Evolutionary conservation across 129 eudicot species (phyloP), one percentile per base, ranked within the genome.

Genomic region (Flaveria linearis): DNA sequence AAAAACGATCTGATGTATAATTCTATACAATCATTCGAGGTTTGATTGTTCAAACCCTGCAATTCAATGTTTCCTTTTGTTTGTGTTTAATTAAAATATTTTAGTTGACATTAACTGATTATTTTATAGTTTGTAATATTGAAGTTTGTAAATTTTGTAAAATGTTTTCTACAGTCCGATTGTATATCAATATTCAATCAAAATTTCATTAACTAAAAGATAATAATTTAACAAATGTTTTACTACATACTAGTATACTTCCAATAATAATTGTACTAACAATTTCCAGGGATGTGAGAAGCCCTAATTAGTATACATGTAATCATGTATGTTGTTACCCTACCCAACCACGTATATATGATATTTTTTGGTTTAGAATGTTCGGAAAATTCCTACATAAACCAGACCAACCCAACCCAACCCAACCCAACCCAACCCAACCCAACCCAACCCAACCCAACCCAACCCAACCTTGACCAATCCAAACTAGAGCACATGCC

Each of bases 371-470:
- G 49, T 33, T 28, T 15, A 15, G 28, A 30, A 51, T 36, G 39
- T 71, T 71, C n/a, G 6, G 11, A 17, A 30, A 16, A 11, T 26
- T 49, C 46, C 75, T 14, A 30, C 78, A 13, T 23, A 33, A 61
- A 73, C 67, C 15, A 8, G 47, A 60, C 46, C 69, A 45, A 42
- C 58, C n/a, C n/a, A n/a, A 47, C 52, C 52, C 69, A 45, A 42
- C 58, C 22, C 16, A 12, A 47, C 52, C 52, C 1, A 3, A 47
- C 52, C 52, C n/a, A n/a, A 47, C 52, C 52, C 69, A 45, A 42
- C 58, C 22, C 16, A 12, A 47, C 52, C 52, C 1, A 3, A 47
- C 52, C 52, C n/a, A n/a, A 47, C 52, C 52, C 69, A 45, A 42
- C 58, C 22, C 16, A 12, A 47, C 52, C 52, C 1, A 3, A 47